Percentiles rank a stretch among this genome's conserved stretches.
These are phyloP conservation scores for Auxenochlorella pyrenoidosa DNA, from an alignment of 139 green algal species.

Conservation along the genomic window DNA sequence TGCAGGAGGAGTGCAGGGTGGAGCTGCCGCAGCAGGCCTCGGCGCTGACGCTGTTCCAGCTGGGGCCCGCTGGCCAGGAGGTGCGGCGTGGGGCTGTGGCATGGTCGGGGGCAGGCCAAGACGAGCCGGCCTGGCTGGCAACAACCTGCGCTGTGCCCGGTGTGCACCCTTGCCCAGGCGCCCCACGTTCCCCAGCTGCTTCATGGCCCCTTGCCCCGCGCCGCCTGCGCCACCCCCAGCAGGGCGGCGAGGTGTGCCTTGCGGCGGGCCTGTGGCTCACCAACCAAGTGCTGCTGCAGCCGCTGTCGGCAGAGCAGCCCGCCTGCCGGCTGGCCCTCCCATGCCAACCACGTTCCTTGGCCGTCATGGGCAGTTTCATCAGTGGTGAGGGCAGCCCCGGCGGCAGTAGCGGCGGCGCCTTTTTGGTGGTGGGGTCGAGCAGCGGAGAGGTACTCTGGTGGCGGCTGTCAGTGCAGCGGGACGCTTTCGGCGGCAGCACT, in stretches of 20 bases:
- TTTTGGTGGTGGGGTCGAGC: slow-evolving; percentile 24
- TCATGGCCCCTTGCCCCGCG: not conserved
- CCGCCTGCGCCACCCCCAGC: not conserved
- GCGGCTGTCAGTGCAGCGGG: not conserved
- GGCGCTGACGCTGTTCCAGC: slow-evolving; percentile 18
- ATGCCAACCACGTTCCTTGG: slow-evolving; percentile 20
- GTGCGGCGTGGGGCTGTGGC: not conserved
- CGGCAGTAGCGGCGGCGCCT: not conserved
- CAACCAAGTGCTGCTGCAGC: slow-evolving; percentile 37
- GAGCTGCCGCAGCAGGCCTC: slow-evolving; percentile 28
- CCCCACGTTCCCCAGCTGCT: not conserved
- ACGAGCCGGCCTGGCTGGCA: not conserved
- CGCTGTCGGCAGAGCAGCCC: slow-evolving; percentile 1
- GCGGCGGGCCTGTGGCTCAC: slow-evolving; percentile 15
- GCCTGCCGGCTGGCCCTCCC: not conserved
- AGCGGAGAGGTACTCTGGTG: slow-evolving; percentile 34
- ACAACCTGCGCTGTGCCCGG: not conserved
- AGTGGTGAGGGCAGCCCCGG: not conserved
- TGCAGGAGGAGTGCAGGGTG: slow-evolving; percentile 23
- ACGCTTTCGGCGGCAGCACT: not conserved
- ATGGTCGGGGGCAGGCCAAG: not conserved
- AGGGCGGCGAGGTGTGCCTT: slow-evolving; percentile 17
- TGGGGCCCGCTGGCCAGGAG: not conserved
- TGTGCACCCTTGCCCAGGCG: not conserved
- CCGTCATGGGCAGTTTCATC: not conserved